Evolutionary conservation across 495 filamentous ascomycete species (phyloP), one percentile per base, ranked within the genome.

Genomic region (Rostrohypoxylon terebratum): DNA sequence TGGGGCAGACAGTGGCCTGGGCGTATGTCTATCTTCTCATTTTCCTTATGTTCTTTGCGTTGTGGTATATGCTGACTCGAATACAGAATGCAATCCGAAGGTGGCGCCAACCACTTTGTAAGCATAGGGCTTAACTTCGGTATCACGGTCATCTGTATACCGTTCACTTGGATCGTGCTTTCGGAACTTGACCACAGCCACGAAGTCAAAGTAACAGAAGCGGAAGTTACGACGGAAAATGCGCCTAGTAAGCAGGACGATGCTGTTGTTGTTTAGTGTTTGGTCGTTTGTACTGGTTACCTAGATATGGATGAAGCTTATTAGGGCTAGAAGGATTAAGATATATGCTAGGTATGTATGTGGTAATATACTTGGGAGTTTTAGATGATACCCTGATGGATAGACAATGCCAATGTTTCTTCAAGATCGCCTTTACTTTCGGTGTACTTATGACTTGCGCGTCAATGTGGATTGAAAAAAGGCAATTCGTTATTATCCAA

Each of bases 1-100:
- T 79, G 8, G 77, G 77, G 11, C 77, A 79, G 68, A 79, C 77
- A 10, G 77, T 79, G 40, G 77, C 77, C 64, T 79, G 77, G 77
- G 75, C 77, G 77, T 77, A 57, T 71, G 75, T 75, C 48, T 54
- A 40, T 64, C 42, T 20, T 16, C 33, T 20, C 14, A 20, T 53
- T 25, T 36, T 13, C 6, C 23, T 16, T 28, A 1, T 33, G 1
- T 47, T 33, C 7, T 28, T 28, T 70, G 5, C 1, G 51, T 21
- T 7, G 2, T 36, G 7, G 10, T 10, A n/a, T 11, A 4, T 40
- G 54, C 61, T 68, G 55, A 68, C 45, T 25, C 1, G 5, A 47
- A n/a, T n/a, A 8, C n/a, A 77, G 75, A n/a, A 79, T 79, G 77
- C 77, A 79, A 75, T 76, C 77, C 1, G 70, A 77, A 45, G 75